A percentile compares a stretch with the other conserved stretches of the same genome.
These are phyloP conservation scores for Podospora tetraspora DNA, from an alignment of 495 filamentous ascomycete genomes.

Conservation along the genomic window DNA sequence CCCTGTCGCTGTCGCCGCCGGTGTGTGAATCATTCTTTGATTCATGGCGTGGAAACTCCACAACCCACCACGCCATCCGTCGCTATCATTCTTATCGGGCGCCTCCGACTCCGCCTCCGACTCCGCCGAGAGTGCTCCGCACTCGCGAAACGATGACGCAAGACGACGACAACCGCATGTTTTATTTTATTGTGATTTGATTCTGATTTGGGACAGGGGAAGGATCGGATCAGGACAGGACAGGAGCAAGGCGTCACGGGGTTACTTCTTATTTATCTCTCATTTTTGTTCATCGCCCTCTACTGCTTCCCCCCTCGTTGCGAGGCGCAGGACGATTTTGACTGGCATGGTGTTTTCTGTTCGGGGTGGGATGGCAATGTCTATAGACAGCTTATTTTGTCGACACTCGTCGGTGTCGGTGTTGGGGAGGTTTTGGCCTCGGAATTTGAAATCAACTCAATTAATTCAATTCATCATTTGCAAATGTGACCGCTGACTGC, in stretches of 20 bases:
- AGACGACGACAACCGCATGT: background rate
- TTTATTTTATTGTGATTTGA: background rate
- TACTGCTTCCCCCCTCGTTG: background rate
- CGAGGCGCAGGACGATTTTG: background rate
- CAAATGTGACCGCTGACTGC: background rate
- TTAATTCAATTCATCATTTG: background rate
- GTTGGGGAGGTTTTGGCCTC: background rate
- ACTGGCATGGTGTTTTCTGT: background rate
- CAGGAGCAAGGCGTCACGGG: background rate
- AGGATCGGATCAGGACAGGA: background rate
- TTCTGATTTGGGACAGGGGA: background rate
- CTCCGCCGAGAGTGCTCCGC: background rate
- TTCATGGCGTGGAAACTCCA: background rate
- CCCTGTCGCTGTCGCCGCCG: background rate
- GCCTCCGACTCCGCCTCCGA: background rate
- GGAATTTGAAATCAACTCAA: background rate
- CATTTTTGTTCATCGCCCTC: background rate
- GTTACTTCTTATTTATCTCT: background rate
- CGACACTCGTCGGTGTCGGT: background rate
- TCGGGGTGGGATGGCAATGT: background rate
- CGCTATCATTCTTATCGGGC: background rate
- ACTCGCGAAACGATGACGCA: background rate
- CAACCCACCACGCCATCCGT: background rate
- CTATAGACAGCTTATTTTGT: background rate
- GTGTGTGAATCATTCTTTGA: background rate